Percentiles rank a stretch among this genome's conserved stretches.
These are phyloP conservation scores for Alternaria dauci DNA, from an alignment of 2,329 filamentous ascomycete species.

Conservation along the genomic window DNA sequence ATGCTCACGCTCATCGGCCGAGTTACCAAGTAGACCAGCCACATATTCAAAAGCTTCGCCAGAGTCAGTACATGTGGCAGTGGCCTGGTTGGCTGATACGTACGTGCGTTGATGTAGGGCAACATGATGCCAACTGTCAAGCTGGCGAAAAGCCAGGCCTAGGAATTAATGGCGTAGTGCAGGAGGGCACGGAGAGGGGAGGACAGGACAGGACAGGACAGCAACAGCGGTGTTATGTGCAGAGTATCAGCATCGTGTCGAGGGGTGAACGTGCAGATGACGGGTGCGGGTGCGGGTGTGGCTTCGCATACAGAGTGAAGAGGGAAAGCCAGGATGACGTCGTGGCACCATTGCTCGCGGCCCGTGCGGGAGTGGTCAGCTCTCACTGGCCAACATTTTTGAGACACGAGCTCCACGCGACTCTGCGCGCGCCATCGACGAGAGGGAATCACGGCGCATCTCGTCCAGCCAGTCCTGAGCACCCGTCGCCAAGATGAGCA, in stretches of 20 bases:
- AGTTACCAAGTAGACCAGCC: constrained; percentile 66
- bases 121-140: constrained; percentile 59
- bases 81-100: constrained; percentile 31
- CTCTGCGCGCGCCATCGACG: constrained; percentile 4
- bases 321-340: constrained; percentile 21
- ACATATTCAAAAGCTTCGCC: constrained; percentile 67
- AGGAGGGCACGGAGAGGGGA: not conserved
- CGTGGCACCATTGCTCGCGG: constrained; percentile 7
- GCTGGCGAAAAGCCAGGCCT: not conserved
- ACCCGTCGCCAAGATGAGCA: constrained; percentile 69
- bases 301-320: constrained; percentile 11
- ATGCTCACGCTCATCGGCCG: constrained; percentile 68
- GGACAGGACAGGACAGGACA: not conserved
- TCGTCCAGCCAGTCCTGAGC: not conserved
- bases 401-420: constrained; percentile 9
- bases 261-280: constrained; percentile 12
- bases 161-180: not conserved
- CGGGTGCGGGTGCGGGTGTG: constrained; percentile 1
- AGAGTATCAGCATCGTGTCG: constrained; percentile 22
- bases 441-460: not conserved
- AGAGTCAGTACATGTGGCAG: not conserved
- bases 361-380: constrained; percentile 14
- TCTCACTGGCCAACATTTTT: constrained; percentile 16
- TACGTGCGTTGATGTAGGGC: constrained; percentile 70
- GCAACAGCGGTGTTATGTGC: constrained; percentile 20